phyloP scores from a whole-genome alignment of 345 rosid species.

The Brassica carinata region DNA sequence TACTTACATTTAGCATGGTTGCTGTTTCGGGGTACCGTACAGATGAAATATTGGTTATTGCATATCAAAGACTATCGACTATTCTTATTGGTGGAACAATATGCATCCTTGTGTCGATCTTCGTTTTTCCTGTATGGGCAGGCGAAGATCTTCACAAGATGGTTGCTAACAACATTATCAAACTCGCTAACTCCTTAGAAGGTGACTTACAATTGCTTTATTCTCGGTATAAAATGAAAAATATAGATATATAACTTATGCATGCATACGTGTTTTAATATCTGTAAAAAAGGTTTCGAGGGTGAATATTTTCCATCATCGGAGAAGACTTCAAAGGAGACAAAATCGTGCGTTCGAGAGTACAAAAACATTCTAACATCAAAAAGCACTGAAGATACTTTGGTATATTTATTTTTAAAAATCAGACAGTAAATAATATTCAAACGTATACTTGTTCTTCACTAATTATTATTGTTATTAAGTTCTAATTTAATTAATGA shows the following conservation, averaged over 20 bases:
- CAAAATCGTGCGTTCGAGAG: slow-evolving; percentile 44
- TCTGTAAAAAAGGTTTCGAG: slow-evolving; percentile 55
- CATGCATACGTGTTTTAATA: slow-evolving; percentile 5
- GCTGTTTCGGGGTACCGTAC: slow-evolving; percentile 66
- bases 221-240: background rate
- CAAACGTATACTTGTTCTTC: background rate
- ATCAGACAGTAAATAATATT: background rate
- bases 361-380: slow-evolving; percentile 63
- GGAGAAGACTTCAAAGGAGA: slow-evolving; percentile 39
- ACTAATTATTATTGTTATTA: background rate
- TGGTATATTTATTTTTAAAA: slow-evolving; percentile 46
- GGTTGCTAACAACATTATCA: slow-evolving; percentile 51
- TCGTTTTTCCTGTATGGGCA: slow-evolving; percentile 71
- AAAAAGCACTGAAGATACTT: slow-evolving; percentile 58
- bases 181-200: slow-evolving; percentile 60
- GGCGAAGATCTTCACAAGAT: slow-evolving; percentile 71
- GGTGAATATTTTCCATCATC: slow-evolving; percentile 49
- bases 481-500: background rate
- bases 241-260: background rate
- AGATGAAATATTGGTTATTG: slow-evolving; percentile 53
- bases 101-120: slow-evolving; percentile 52
- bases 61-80: slow-evolving; percentile 62
- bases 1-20: slow-evolving; percentile 76
- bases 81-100: slow-evolving; percentile 62
- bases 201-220: slow-evolving; percentile 41